Evolutionary conservation across 1,139 yeast species (phyloP), one percentile per base, ranked within the genome.

Genomic region (Candida pseudocylindracea): DNA sequence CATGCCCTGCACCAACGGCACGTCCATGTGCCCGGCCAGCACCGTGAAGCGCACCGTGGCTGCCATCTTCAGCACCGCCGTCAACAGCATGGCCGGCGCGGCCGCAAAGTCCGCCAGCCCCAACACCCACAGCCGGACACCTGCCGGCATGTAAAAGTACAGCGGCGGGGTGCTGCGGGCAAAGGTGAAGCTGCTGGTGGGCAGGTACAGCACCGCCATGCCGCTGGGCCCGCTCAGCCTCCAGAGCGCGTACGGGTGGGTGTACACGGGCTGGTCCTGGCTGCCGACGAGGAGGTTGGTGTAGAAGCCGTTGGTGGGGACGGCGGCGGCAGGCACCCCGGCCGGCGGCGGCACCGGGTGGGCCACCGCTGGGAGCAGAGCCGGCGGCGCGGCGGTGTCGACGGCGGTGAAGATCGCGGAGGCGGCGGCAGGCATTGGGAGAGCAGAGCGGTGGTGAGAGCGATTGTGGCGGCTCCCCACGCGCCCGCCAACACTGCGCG

Each of bases 301-400:
- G 41, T 49, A 60, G 39, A 60, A 59, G 39, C 57, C 59, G 37
- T 60, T 60, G 24, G 67, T 60, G 35, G 60, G 66, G 33, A 60
- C 60, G 7, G 92, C 80, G 12, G 51, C 60, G 36, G 53, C 52
- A 13, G 31, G 27, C 30, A 66, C 70, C 30, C 69, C 49, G 3
- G 42, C 12, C 65, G 83, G 51, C 55, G 51, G 30, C 49, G 51
- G 33, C 60, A 75, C 35, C 51, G 79, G 67, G 29, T 15, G 20
- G 20, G 20, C 4, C 6, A 6, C 6, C 6, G 20, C 6, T 6
- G 20, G 20, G 6, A 15, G 20, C 20, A 15, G 6, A 4, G 20
- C 4, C 20, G 20, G 20, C 4, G 20, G 20, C 20, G 20, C 20
- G 4, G 20, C 20, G 4, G 20, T 15, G 20, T 4, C 20, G 6